Conservation (phyloP, 345 rosid genomes). For the Excoecaria cochinchinensis region DNA sequence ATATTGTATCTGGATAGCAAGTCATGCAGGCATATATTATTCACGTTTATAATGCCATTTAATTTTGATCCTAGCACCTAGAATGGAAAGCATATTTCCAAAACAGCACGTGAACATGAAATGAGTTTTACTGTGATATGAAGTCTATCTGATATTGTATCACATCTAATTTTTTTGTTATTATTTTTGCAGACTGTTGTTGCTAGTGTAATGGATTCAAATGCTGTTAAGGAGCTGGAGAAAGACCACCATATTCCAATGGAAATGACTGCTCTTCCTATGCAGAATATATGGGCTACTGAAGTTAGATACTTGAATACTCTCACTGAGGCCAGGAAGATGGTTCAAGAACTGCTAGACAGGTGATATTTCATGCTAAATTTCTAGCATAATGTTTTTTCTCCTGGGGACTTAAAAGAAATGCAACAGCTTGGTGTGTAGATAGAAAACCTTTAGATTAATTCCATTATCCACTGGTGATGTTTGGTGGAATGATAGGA, state of each 20-base stretch:
- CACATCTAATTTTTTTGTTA: background rate
- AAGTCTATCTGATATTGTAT: background rate
- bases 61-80: background rate
- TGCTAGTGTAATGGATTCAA: slow-evolving; percentile 44
- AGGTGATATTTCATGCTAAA: slow-evolving; percentile 18
- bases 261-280: slow-evolving; percentile 35
- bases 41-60: background rate
- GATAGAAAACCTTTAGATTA: too few relatives aligned
- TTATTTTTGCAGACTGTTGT: slow-evolving; percentile 50
- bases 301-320: slow-evolving; percentile 48
- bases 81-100: background rate
- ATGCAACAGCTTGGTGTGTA: too few relatives aligned
- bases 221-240: slow-evolving; percentile 41
- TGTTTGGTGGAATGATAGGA: too few relatives aligned
- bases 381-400: background rate
- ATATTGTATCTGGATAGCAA: too few relatives aligned
- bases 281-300: slow-evolving; percentile 60
- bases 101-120: background rate
- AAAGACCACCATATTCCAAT: slow-evolving; percentile 43
- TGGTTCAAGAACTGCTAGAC: slow-evolving; percentile 39
- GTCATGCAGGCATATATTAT: background rate
- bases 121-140: background rate
- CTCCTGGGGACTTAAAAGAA: background rate
- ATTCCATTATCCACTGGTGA: too few relatives aligned
- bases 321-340: slow-evolving; percentile 52